Conservation (phyloP, 768 basidiomycete species). For the Kwoniella dejecticola region DNA sequence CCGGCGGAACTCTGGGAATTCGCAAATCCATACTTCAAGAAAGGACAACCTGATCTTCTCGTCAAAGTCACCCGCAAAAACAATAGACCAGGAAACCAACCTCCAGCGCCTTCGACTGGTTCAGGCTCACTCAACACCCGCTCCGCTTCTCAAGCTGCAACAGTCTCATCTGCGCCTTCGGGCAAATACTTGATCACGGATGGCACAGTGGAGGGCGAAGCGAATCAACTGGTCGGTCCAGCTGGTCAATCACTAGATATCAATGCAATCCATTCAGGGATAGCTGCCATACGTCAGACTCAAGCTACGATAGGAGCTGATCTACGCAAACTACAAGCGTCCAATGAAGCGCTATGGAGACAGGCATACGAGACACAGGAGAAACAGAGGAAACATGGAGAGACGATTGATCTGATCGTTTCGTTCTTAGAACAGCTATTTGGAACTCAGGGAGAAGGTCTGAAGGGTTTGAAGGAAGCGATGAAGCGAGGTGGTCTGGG, state of each 20-base stretch:
- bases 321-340: constrained; percentile 80
- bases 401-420: constrained; percentile 92
- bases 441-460: constrained; percentile 55
- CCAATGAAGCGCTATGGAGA: constrained; percentile 89
- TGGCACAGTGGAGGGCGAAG: constrained; percentile 46
- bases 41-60: constrained; percentile 84
- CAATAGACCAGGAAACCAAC: constrained; percentile 42
- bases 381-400: constrained; percentile 86
- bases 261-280: constrained; percentile 75
- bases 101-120: constrained; percentile 28
- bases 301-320: constrained; percentile 90
- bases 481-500: constrained; percentile 44
- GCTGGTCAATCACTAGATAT: constrained; percentile 63
- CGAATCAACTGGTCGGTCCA: constrained; percentile 33
- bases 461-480: constrained; percentile 46
- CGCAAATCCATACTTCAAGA: constrained; percentile 81
- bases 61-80: constrained; percentile 88
- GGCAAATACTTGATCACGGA: constrained; percentile 41
- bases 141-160: constrained; percentile 19
- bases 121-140: constrained; percentile 17
- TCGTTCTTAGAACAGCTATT: constrained; percentile 94
- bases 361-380: constrained; percentile 77
- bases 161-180: neutral
- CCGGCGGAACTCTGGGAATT: constrained; percentile 68
- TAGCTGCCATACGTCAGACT: constrained; percentile 83